Evolutionary conservation across 176 grass and related monocot genomes (phyloP).

Genomic region (Lolium multiflorum): DNA sequence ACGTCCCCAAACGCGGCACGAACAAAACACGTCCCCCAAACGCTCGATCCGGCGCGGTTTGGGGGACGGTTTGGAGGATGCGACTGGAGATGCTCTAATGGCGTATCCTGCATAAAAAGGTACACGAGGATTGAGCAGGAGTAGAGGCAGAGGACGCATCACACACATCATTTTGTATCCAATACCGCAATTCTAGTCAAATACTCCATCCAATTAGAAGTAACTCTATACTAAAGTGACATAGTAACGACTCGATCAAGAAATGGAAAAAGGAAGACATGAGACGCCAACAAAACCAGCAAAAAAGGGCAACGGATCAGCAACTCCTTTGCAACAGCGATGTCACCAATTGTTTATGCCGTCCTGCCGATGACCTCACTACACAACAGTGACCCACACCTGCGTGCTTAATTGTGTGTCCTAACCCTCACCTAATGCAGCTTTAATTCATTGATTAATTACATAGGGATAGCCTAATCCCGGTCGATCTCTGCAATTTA

Average conservation of each 20-base stretch:
- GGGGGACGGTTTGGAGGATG: no score
- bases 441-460: conserved; percentile 9
- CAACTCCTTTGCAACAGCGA: neutral
- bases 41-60: no score
- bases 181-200: neutral
- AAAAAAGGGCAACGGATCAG: neutral
- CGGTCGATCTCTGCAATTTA: neutral
- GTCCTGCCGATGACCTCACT: neutral
- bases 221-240: neutral
- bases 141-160: neutral
- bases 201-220: neutral
- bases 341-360: neutral
- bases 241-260: neutral
- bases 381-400: neutral
- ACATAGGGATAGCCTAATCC: neutral
- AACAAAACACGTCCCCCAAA: no score
- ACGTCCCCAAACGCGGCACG: no score
- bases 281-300: neutral
- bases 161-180: neutral
- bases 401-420: neutral
- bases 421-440: conserved; percentile 4
- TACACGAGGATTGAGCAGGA: neutral
- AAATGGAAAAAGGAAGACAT: neutral
- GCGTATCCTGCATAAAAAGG: no score
- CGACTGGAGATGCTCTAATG: no score